Conservation (phyloP, 2,329 filamentous ascomycete species). For the Byssothecium circinans region DNA sequence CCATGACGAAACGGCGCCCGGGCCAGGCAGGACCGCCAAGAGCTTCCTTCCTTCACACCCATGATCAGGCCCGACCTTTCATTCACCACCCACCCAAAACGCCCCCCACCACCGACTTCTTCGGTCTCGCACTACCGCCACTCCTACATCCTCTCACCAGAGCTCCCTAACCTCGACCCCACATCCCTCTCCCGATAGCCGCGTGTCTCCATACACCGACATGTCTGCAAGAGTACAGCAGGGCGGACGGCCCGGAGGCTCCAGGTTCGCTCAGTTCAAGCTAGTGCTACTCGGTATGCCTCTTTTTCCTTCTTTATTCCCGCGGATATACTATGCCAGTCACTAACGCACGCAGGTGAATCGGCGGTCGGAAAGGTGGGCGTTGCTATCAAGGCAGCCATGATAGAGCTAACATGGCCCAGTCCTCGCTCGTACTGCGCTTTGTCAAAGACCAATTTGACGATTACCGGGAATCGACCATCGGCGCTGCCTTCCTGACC, state of each 20-base stretch:
- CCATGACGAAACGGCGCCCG: slow-evolving; percentile 19
- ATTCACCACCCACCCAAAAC: no score
- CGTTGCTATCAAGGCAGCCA: slow-evolving; percentile 29
- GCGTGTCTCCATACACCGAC: slow-evolving; percentile 16
- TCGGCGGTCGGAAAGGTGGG: slow-evolving; percentile 96
- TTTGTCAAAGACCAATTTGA: slow-evolving; percentile 99
- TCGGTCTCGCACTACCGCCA: neutral
- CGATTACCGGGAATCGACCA: slow-evolving; percentile 95
- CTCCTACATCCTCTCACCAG: neutral
- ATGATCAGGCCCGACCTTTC: neutral
- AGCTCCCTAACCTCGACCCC: neutral
- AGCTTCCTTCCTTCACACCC: no score
- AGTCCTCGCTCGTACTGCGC: slow-evolving; percentile 96
- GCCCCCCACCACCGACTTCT: no score
- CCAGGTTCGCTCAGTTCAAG: slow-evolving; percentile 98
- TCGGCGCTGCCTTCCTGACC: slow-evolving; percentile 97
- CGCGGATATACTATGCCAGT: no score
- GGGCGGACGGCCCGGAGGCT: slow-evolving; percentile 62
- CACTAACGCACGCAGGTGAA: slow-evolving; percentile 68
- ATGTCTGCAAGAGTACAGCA: slow-evolving; percentile 88
- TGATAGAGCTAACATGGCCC: slow-evolving; percentile 31
- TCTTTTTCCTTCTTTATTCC: no score
- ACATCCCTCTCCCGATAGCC: neutral
- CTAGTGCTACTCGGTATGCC: slow-evolving; percentile 87
- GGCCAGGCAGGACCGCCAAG: neutral